These are phyloP conservation scores for Sugiyamaella japonica DNA, from an alignment of 1,139 yeast species.

Conservation along the genomic window DNA sequence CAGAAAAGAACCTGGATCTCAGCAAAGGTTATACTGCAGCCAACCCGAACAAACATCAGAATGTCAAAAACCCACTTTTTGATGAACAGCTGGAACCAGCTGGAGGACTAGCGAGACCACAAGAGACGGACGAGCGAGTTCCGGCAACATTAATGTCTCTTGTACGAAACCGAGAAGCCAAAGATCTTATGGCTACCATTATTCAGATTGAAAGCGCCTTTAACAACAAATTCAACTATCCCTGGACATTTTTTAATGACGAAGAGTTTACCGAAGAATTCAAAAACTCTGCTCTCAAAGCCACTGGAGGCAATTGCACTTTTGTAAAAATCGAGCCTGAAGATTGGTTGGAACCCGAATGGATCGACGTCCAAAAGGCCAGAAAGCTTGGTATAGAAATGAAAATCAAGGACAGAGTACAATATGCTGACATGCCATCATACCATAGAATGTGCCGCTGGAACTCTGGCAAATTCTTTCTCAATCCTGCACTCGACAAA, in stretches of 20 bases:
- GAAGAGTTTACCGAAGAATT: slow-evolving; percentile 60
- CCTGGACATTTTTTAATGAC: slow-evolving; percentile 79
- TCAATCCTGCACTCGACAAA: slow-evolving; percentile 58
- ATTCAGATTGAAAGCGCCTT: slow-evolving; percentile 60
- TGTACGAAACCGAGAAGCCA: slow-evolving; percentile 64
- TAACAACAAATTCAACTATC: slow-evolving; percentile 69
- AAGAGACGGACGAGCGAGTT: slow-evolving; percentile 40
- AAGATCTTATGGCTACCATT: slow-evolving; percentile 53
- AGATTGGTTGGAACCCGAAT: slow-evolving; percentile 65
- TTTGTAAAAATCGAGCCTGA: slow-evolving; percentile 55
- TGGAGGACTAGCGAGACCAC: slow-evolving; percentile 12
- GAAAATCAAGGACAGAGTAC: slow-evolving; percentile 51
- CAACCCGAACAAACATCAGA: background rate
- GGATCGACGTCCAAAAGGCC: slow-evolving; percentile 48
- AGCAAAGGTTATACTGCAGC: slow-evolving; percentile 14
- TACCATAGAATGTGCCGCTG: slow-evolving; percentile 82
- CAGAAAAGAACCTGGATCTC: slow-evolving; percentile 8
- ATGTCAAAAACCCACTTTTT: slow-evolving; percentile 15
- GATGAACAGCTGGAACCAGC: slow-evolving; percentile 17
- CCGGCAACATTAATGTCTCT: slow-evolving; percentile 74
- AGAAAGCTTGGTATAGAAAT: slow-evolving; percentile 45
- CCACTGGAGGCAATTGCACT: slow-evolving; percentile 53
- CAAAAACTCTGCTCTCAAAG: slow-evolving; percentile 45
- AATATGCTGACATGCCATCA: slow-evolving; percentile 61
- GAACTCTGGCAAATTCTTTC: slow-evolving; percentile 63